phyloP scores from a whole-genome alignment of 805 yeast species.

The Sugiyamaella boreocaroliniensis region DNA sequence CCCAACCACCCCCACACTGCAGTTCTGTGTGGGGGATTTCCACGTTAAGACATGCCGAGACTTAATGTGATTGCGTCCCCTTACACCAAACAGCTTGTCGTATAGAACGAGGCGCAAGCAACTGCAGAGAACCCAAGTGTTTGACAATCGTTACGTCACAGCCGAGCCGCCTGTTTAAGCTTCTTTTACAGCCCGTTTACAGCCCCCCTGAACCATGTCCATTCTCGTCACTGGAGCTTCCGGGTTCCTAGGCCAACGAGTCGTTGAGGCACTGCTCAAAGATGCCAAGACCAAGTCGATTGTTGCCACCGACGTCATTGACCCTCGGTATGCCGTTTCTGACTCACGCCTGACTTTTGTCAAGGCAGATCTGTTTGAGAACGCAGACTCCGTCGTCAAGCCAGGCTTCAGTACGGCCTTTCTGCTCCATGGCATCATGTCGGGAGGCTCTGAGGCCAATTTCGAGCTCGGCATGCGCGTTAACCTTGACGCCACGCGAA shows the following conservation, averaged over 20 bases:
- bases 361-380: slow-evolving; percentile 17
- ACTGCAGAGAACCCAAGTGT: too few relatives aligned
- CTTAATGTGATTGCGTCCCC: too few relatives aligned
- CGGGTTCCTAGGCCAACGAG: slow-evolving; percentile 22
- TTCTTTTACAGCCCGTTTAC: too few relatives aligned
- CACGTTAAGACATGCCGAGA: too few relatives aligned
- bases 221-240: slow-evolving; percentile 23
- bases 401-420: slow-evolving; percentile 14
- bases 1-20: too few relatives aligned
- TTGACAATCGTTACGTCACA: too few relatives aligned
- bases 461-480: slow-evolving; percentile 24
- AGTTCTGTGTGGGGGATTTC: too few relatives aligned
- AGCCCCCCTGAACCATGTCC: too few relatives aligned
- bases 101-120: too few relatives aligned
- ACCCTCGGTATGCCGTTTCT: slow-evolving; percentile 8
- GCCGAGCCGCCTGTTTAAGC: too few relatives aligned
- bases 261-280: slow-evolving; percentile 18
- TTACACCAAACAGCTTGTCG: too few relatives aligned
- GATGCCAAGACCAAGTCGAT: slow-evolving; percentile 9
- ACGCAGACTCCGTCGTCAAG: slow-evolving; percentile 9
- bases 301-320: slow-evolving; percentile 19
- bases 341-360: slow-evolving; percentile 10
- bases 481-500: slow-evolving; percentile 22
- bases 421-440: slow-evolving; percentile 25
- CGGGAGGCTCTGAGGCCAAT: slow-evolving; percentile 23